Percentiles rank a stretch among this genome's conserved stretches.
Evolutionary conservation across 306 rosid genomes (phyloP).

Genomic region (Citrullus mucosospermus): DNA sequence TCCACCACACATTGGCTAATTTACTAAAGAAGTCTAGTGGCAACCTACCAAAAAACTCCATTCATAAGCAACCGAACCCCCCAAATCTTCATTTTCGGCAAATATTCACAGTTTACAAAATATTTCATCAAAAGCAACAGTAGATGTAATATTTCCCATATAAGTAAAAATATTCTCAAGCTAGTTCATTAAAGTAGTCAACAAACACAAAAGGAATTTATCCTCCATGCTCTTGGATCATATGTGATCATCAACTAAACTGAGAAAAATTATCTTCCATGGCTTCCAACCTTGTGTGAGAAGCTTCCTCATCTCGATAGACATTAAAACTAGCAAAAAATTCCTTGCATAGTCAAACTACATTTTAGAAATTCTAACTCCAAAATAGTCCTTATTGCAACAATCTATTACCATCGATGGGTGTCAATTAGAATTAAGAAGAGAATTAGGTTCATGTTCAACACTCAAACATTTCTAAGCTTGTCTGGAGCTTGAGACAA

Average conservation of each 20-base stretch:
- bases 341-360: neutral
- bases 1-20: neutral
- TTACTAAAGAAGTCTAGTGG: neutral
- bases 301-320: neutral
- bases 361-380: neutral
- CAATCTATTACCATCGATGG: neutral
- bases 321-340: neutral
- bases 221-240: neutral
- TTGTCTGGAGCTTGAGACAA: neutral
- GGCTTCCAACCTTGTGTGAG: neutral
- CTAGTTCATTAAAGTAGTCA: neutral
- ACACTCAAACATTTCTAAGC: neutral
- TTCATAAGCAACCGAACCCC: neutral
- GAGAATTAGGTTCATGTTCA: neutral
- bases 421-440: neutral
- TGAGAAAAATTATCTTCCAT: neutral
- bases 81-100: neutral
- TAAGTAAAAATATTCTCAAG: neutral
- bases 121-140: neutral
- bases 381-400: neutral
- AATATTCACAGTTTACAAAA: neutral
- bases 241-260: neutral
- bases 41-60: neutral
- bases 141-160: neutral
- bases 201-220: neutral